phyloP scores from a whole-genome alignment of 2,329 filamentous ascomycete species.

The Cladophialophora exuberans region DNA sequence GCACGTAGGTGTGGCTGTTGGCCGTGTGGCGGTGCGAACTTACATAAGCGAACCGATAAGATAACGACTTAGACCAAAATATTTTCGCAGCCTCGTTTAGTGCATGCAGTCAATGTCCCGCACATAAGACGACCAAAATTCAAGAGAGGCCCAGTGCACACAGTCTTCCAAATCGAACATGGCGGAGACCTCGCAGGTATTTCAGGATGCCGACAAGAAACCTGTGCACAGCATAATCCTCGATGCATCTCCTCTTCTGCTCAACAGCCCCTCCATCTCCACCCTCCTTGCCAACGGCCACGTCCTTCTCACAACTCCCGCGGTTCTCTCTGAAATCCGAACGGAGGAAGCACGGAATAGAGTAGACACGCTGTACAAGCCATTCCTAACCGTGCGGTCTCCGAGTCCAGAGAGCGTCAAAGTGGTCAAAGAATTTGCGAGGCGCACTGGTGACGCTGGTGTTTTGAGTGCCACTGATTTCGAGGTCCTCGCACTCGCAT shows the following conservation, averaged over 20 bases:
- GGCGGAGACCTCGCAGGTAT: not conserved
- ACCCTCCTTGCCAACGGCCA: conserved; percentile 78
- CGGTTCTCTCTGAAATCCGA: conserved; percentile 83
- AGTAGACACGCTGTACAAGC: conserved; percentile 80
- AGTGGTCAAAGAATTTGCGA: conserved; percentile 80
- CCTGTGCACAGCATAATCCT: conserved; percentile 81
- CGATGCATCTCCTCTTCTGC: conserved; percentile 90
- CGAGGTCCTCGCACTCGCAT: conserved; percentile 84
- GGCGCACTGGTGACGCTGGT: conserved; percentile 83
- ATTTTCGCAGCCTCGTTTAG: not conserved
- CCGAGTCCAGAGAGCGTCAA: conserved; percentile 78
- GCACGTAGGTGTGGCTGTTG: no score
- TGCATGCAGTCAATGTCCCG: not conserved
- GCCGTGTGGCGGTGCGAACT: no score
- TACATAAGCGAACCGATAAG: not conserved
- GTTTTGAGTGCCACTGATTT: conserved; percentile 89
- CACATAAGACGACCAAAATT: not conserved
- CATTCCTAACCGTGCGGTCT: conserved; percentile 77
- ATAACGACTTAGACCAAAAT: not conserved
- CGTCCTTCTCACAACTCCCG: conserved; percentile 78
- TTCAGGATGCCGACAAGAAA: conserved; percentile 50
- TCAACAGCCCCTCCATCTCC: conserved; percentile 84
- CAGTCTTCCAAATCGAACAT: not conserved
- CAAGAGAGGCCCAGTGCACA: not conserved
- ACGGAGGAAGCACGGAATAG: conserved; percentile 79